Percentiles rank a stretch among this genome's conserved stretches.
Conservation (phyloP, 2,329 filamentous ascomycete genomes). For the Metarhizium guizhouense region DNA sequence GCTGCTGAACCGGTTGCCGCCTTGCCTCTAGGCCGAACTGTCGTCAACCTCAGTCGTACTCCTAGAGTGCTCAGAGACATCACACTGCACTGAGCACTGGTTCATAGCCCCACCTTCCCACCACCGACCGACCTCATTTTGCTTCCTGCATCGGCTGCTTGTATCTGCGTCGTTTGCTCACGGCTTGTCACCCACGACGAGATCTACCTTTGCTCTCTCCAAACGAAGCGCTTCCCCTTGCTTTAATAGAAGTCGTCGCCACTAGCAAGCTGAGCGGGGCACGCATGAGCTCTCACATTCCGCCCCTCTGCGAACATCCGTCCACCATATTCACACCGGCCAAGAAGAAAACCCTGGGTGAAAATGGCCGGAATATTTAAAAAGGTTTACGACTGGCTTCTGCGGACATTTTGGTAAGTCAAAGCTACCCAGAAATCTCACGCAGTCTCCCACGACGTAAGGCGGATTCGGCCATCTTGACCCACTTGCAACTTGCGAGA, state of each 20-base stretch:
- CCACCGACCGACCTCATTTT: conserved; percentile 1
- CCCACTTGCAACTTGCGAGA: background rate
- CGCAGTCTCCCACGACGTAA: background rate
- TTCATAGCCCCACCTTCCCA: conserved; percentile 3
- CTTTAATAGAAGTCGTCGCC: background rate
- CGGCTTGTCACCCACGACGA: background rate
- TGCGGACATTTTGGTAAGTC: conserved; percentile 92
- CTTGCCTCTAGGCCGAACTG: background rate
- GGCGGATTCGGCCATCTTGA: background rate
- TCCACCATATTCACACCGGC: background rate
- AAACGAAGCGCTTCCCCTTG: background rate
- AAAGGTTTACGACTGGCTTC: conserved; percentile 94
- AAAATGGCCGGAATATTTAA: conserved; percentile 86
- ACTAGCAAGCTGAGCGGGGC: background rate
- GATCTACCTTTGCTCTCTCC: background rate
- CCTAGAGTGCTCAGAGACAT: background rate
- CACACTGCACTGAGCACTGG: background rate
- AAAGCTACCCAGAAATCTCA: background rate
- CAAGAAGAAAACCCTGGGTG: background rate
- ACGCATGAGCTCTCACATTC: background rate
- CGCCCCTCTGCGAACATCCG: background rate
- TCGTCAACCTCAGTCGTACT: background rate
- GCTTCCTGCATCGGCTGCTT: background rate
- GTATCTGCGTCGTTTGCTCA: conserved; percentile 1
- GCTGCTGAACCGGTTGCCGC: background rate